Percentiles rank a stretch among this genome's conserved stretches.
phyloP scores from a whole-genome alignment of 768 basidiomycete genomes.

The Lentinula edodes region DNA sequence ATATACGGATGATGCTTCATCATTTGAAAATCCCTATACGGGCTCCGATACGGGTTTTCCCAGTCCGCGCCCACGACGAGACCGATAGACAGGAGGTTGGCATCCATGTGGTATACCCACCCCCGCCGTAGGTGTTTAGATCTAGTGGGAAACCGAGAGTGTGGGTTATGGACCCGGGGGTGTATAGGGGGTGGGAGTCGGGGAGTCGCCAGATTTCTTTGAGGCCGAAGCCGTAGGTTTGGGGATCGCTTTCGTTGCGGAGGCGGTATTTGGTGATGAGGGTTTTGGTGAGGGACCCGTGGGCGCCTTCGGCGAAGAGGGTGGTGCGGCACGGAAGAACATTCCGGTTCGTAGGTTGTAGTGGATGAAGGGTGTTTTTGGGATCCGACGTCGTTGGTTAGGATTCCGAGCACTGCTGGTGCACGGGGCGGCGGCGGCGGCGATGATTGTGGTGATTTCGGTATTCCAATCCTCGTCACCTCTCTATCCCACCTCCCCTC shows the following conservation, averaged over 20 bases:
- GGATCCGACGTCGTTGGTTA: slow-evolving; percentile 95
- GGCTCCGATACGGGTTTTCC: too few relatives aligned
- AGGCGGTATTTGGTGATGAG: slow-evolving; percentile 72
- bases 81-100: slow-evolving; percentile 83
- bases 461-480: slow-evolving; percentile 11
- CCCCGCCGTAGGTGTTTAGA: slow-evolving; percentile 86
- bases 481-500: slow-evolving; percentile 13
- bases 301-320: slow-evolving; percentile 91
- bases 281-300: slow-evolving; percentile 84
- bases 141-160: slow-evolving; percentile 93
- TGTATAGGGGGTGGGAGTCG: slow-evolving; percentile 4
- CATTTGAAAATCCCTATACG: too few relatives aligned
- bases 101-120: slow-evolving; percentile 95
- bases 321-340: slow-evolving; percentile 88
- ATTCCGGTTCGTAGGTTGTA: slow-evolving; percentile 98
- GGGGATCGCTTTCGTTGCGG: slow-evolving; percentile 65
- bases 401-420: slow-evolving; percentile 65
- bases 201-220: slow-evolving; percentile 96
- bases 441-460: slow-evolving; percentile 7
- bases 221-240: slow-evolving; percentile 93
- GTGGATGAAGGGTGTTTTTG: slow-evolving; percentile 53
- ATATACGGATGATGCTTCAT: too few relatives aligned
- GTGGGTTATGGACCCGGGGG: slow-evolving; percentile 71
- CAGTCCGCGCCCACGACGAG: slow-evolving; percentile 32
- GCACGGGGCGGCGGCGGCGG: slow-evolving; percentile 22